These are phyloP conservation scores for Rhizomucor pusillus DNA, from an alignment of 371 early-diverging fungal species.

Conservation along the genomic window DNA sequence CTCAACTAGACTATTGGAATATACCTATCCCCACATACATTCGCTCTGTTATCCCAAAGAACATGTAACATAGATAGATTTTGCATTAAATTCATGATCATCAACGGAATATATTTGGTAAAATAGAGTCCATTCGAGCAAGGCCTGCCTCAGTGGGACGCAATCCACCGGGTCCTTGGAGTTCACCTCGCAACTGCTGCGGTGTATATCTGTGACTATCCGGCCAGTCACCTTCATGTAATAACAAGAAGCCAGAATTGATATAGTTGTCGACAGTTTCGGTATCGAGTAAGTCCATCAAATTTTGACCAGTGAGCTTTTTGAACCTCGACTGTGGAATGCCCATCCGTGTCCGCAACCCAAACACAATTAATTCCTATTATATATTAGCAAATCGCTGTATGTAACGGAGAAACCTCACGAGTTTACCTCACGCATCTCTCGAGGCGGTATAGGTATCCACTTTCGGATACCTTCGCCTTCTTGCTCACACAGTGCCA, in stretches of 20 bases:
- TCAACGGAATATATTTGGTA: conserved; percentile 15
- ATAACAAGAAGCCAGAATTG: conserved; percentile 21
- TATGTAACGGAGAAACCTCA: neutral
- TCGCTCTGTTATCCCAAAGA: too few relatives aligned
- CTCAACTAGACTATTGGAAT: conserved; percentile 16
- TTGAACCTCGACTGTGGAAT: conserved; percentile 39
- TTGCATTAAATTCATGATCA: neutral
- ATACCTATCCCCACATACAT: conserved; percentile 23
- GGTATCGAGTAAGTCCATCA: conserved; percentile 28
- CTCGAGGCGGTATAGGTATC: conserved; percentile 14
- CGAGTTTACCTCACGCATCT: conserved; percentile 12
- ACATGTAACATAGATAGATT: neutral
- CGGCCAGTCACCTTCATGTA: conserved; percentile 11
- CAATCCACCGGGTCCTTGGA: conserved; percentile 21
- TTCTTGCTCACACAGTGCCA: conserved; percentile 48
- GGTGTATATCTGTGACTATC: conserved; percentile 15
- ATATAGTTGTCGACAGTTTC: conserved; percentile 21
- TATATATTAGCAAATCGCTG: neutral
- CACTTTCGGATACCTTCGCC: conserved; percentile 60
- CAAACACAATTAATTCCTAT: conserved; percentile 67
- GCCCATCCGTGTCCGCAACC: conserved; percentile 67
- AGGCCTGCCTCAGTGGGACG: conserved; percentile 43
- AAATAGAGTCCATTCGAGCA: conserved; percentile 35
- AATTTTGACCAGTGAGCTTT: conserved; percentile 21
- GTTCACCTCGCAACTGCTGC: conserved; percentile 14